Percentiles rank a stretch among this genome's conserved stretches.
Evolutionary conservation across 805 yeast genomes (phyloP).

Genomic region (Wickerhamiella bombiphila): DNA sequence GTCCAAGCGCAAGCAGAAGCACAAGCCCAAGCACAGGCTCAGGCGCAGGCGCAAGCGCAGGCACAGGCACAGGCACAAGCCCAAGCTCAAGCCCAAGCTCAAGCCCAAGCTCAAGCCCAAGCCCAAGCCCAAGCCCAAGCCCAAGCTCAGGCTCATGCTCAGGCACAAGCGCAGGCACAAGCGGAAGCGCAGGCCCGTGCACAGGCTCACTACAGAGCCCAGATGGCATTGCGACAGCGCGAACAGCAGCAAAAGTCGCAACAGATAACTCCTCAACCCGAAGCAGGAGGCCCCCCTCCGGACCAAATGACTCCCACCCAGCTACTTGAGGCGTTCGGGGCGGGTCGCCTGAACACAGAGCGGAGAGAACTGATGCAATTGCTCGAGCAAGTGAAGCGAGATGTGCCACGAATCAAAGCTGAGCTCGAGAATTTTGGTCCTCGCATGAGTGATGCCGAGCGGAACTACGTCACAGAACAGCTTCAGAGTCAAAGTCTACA

Average conservation of each 20-base stretch:
- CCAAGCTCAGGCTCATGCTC: constrained; percentile 7
- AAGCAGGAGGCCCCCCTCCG: constrained; percentile 1
- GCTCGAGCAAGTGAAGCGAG: constrained; percentile 52
- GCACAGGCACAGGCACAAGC: constrained; percentile 13
- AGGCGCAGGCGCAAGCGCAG: constrained; percentile 14
- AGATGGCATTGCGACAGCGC: constrained; percentile 9
- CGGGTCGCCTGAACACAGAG: constrained; percentile 50
- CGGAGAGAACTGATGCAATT: constrained; percentile 39
- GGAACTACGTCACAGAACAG: constrained; percentile 37
- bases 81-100: constrained; percentile 15
- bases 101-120: constrained; percentile 15
- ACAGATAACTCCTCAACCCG: not conserved
- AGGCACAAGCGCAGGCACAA: constrained; percentile 6
- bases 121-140: constrained; percentile 15
- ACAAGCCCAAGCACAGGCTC: constrained; percentile 14
- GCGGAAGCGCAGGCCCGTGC: no score
- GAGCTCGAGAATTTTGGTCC: constrained; percentile 44
- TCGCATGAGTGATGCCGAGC: constrained; percentile 47
- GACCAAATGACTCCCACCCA: constrained; percentile 11
- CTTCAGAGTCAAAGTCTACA: constrained; percentile 36
- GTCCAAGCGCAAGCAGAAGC: constrained; percentile 12
- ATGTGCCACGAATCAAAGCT: constrained; percentile 36
- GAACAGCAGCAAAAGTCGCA: constrained; percentile 13
- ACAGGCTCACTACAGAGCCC: constrained; percentile 6
- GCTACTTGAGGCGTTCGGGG: constrained; percentile 15